Conservation (phyloP, 768 basidiomycete species). For the Suillus discolor region DNA sequence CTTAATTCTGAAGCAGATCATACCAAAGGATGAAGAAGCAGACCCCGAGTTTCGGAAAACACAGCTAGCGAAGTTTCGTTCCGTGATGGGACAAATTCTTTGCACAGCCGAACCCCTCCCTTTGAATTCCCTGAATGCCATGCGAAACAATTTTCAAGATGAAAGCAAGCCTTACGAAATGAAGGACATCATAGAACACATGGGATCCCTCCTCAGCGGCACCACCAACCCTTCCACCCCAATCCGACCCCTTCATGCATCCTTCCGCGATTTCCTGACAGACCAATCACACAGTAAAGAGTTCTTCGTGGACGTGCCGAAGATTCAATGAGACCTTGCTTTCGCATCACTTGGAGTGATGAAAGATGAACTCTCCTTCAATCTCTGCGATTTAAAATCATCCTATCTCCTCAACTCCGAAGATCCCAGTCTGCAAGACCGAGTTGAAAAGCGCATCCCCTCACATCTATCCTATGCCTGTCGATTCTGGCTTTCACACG, state of each 20-base stretch:
- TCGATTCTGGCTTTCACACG: slow-evolving; percentile 16
- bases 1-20: slow-evolving; percentile 10
- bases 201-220: slow-evolving; percentile 17
- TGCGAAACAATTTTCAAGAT: slow-evolving; percentile 7
- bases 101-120: slow-evolving; percentile 12
- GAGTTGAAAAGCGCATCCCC: slow-evolving; percentile 7
- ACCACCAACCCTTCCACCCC: slow-evolving; percentile 3
- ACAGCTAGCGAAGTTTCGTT: slow-evolving; percentile 9
- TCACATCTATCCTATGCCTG: slow-evolving; percentile 13
- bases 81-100: slow-evolving; percentile 13
- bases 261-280: slow-evolving; percentile 31
- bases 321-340: slow-evolving; percentile 22
- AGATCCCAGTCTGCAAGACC: slow-evolving; percentile 8
- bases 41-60: neutral
- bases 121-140: neutral
- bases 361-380: slow-evolving; percentile 34
- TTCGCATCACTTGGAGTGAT: slow-evolving; percentile 28
- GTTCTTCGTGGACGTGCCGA: slow-evolving; percentile 18
- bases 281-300: slow-evolving; percentile 13
- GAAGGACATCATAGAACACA: slow-evolving; percentile 8
- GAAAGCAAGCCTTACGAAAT: slow-evolving; percentile 1
- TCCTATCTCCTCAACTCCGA: slow-evolving; percentile 33
- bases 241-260: slow-evolving; percentile 28
- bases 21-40: neutral
- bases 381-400: slow-evolving; percentile 35